Evolutionary conservation across 2,329 filamentous ascomycete species (phyloP).

Genomic region (Didymella sp.): DNA sequence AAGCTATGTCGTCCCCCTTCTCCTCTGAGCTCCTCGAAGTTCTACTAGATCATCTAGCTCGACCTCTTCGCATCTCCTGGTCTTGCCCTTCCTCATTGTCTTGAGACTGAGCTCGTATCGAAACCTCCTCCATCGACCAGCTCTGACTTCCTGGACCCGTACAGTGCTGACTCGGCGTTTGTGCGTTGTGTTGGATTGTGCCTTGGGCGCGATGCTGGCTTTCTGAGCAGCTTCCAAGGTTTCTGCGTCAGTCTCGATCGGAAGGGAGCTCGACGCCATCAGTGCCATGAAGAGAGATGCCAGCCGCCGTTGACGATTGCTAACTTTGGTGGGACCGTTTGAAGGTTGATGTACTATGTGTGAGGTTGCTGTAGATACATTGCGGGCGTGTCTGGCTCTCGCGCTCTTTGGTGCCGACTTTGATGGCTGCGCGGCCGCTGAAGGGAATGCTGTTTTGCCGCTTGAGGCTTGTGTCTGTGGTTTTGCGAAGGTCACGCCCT

Average conservation of each 20-base stretch:
- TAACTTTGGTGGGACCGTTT: background rate
- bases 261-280: conserved; percentile 25
- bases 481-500: background rate
- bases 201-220: conserved; percentile 15
- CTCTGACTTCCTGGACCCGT: conserved; percentile 16
- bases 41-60: conserved; percentile 59
- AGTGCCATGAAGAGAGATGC: conserved; percentile 29
- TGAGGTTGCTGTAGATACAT: background rate
- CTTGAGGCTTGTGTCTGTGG: conserved; percentile 2
- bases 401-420: background rate
- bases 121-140: conserved; percentile 25
- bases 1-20: conserved; percentile 32
- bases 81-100: conserved; percentile 18
- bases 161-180: conserved; percentile 4
- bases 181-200: background rate
- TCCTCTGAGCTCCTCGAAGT: conserved; percentile 78
- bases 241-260: conserved; percentile 26
- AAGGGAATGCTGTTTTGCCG: conserved; percentile 2
- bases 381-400: background rate
- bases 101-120: conserved; percentile 22
- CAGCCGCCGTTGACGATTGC: conserved; percentile 24
- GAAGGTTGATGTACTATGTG: background rate
- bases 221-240: conserved; percentile 27
- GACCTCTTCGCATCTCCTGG: conserved; percentile 1
- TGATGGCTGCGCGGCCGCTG: background rate